phyloP scores from a whole-genome alignment of 2,329 filamentous ascomycete species.

The Pseudogymnoascus sp. region DNA sequence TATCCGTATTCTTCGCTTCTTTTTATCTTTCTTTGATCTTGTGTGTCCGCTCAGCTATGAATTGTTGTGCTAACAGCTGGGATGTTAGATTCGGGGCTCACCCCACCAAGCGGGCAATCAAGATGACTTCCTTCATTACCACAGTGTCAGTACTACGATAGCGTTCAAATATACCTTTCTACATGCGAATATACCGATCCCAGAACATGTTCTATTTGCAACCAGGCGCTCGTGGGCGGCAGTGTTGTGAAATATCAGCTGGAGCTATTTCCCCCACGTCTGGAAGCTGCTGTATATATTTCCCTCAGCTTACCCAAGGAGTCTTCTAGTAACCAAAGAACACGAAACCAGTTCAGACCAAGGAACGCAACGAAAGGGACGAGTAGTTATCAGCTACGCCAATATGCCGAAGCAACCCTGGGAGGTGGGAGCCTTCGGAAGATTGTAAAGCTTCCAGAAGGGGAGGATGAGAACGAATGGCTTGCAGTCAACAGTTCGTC shows the following conservation, averaged over 20 bases:
- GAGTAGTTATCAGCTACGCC: constrained; percentile 84
- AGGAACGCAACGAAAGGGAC: constrained; percentile 78
- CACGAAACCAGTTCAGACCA: constrained; percentile 84
- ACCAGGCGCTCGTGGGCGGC: not conserved
- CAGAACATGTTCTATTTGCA: not conserved
- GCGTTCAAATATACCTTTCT: constrained; percentile 22
- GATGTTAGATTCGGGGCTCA: constrained; percentile 17
- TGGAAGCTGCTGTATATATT: constrained; percentile 29
- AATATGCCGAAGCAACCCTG: constrained; percentile 95
- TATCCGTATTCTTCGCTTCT: not conserved
- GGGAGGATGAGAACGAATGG: constrained; percentile 97
- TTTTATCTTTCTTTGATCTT: not conserved
- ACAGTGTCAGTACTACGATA: constrained; percentile 59
- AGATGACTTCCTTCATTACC: constrained; percentile 71
- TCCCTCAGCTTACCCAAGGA: constrained; percentile 31
- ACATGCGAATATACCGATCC: not conserved
- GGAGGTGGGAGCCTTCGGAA: constrained; percentile 92
- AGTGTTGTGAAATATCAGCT: not conserved
- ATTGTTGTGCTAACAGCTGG: constrained; percentile 24
- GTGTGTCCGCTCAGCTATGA: not conserved
- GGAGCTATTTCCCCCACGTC: constrained; percentile 31
- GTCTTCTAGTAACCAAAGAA: constrained; percentile 66
- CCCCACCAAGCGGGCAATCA: constrained; percentile 18
- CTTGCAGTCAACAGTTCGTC: constrained; percentile 84
- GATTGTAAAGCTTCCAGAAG: constrained; percentile 92